Conservation (phyloP, 176 grass and related monocot genomes). For the Zea luxurians region DNA sequence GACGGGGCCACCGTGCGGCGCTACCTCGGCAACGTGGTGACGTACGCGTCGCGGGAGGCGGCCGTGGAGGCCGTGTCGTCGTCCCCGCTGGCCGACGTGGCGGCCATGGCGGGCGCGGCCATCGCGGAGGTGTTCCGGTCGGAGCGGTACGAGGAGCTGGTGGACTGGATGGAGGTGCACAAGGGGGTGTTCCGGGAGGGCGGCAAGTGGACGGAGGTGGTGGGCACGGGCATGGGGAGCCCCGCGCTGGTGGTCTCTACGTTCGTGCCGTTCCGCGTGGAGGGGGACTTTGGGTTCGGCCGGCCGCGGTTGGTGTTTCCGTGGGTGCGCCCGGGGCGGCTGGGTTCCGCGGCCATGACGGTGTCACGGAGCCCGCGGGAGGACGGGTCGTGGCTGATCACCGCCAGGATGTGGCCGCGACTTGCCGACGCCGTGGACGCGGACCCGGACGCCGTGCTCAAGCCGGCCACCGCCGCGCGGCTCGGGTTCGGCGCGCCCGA, state of each 20-base stretch:
- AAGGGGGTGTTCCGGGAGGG: conserved; percentile 40
- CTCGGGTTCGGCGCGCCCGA: conserved; percentile 30
- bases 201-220: conserved; percentile 69
- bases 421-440: conserved; percentile 52
- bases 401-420: conserved; percentile 57
- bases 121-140: conserved; percentile 47
- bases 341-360: conserved; percentile 46
- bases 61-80: conserved; percentile 21
- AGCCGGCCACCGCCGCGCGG: conserved; percentile 45
- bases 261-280: conserved; percentile 48
- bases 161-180: conserved; percentile 77
- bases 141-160: conserved; percentile 64
- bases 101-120: conserved; percentile 34
- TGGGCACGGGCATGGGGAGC: conserved; percentile 56
- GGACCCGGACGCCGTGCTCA: conserved; percentile 49
- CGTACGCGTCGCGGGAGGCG: conserved; percentile 55
- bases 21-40: conserved; percentile 65
- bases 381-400: conserved; percentile 63
- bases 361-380: conserved; percentile 44
- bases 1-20: conserved; percentile 2
- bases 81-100: conserved; percentile 37
- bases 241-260: conserved; percentile 52
- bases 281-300: conserved; percentile 68
- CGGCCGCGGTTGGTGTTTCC: conserved; percentile 45
- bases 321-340: conserved; percentile 45